Evolutionary conservation across 306 rosid genomes (phyloP).

Genomic region (Pyrus betulifolia): DNA sequence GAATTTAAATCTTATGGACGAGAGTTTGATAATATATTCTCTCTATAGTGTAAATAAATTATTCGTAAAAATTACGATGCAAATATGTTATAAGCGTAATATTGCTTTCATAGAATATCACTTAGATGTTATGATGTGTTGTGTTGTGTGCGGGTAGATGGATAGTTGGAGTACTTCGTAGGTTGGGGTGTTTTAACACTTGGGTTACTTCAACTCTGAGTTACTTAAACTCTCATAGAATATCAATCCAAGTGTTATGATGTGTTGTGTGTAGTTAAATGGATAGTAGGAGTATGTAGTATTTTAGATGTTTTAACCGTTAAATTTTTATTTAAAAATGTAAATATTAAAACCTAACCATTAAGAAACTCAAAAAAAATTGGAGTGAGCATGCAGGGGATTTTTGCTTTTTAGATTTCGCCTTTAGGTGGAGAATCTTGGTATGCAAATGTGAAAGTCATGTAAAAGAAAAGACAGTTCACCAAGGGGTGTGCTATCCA

Average conservation of each 20-base stretch:
- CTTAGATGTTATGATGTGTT: background rate
- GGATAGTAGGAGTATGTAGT: no score
- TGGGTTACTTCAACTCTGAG: no score
- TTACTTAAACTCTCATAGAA: no score
- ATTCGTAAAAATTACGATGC: background rate
- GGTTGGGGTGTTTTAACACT: background rate
- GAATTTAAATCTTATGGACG: no score
- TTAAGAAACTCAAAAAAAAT: no score
- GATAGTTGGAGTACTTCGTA: background rate
- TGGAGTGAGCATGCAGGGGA: background rate
- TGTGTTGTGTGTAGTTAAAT: no score
- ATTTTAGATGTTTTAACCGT: no score
- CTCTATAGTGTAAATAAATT: no score
- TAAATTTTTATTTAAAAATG: no score
- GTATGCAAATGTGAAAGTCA: background rate
- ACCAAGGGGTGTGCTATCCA: background rate
- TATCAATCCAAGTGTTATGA: no score
- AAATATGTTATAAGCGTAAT: background rate
- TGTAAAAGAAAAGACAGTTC: background rate
- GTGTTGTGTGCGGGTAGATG: background rate
- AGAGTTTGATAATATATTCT: background rate
- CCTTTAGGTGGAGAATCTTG: slow-evolving; percentile 10
- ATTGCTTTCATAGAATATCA: background rate
- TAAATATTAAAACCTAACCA: no score
- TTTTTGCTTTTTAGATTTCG: background rate